Conservation (phyloP, 257 asterid species). For the Jacaranda mimosifolia region DNA sequence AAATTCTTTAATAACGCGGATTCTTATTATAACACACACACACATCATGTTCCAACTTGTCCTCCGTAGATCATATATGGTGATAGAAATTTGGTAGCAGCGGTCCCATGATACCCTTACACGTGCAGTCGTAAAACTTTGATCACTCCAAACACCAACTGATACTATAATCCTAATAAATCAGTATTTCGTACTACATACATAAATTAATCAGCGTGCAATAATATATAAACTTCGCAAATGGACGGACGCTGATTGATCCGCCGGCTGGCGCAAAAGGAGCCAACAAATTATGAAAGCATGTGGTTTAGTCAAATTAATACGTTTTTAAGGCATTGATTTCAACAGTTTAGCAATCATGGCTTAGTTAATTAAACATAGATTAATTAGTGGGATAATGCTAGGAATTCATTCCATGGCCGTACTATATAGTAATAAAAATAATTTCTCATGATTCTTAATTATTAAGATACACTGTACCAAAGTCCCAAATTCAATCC, state of each 20-base stretch:
- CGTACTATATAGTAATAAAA: not conserved
- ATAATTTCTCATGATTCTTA: conserved; percentile 33
- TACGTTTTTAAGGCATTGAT: conserved; percentile 22
- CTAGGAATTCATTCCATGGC: not conserved
- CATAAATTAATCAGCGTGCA: conserved; percentile 33
- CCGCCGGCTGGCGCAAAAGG: conserved; percentile 16
- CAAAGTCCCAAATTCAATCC: conserved; percentile 44
- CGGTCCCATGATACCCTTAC: conserved; percentile 36
- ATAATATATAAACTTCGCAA: not conserved
- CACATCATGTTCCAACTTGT: conserved; percentile 23
- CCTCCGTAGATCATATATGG: not conserved
- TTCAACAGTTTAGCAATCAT: conserved; percentile 29
- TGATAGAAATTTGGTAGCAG: conserved; percentile 9
- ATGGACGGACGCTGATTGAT: conserved; percentile 26
- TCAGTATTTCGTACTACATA: not conserved
- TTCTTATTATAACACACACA: not conserved
- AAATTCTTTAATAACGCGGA: too few relatives aligned
- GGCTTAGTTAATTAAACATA: conserved; percentile 4
- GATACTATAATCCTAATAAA: conserved; percentile 32
- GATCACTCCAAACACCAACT: not conserved
- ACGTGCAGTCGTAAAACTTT: conserved; percentile 40
- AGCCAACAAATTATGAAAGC: conserved; percentile 42
- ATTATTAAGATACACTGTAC: conserved; percentile 25
- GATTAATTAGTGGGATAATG: not conserved
- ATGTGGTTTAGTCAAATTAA: conserved; percentile 41